Evolutionary conservation across 371 early-diverging fungal species (phyloP).

Genomic region (Mortierella sp.): DNA sequence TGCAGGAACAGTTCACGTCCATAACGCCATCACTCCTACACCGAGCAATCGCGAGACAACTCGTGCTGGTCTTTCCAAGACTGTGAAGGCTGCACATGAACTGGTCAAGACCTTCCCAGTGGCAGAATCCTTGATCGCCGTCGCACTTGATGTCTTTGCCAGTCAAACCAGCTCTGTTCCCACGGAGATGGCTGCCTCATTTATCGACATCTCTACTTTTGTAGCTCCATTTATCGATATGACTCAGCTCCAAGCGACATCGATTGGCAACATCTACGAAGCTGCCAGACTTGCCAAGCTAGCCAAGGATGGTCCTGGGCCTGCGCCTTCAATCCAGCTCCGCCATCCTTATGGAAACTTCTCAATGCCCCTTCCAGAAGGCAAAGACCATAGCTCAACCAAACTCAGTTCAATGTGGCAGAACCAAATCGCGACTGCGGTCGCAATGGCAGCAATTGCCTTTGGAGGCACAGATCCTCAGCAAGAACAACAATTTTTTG

Average conservation of each 20-base stretch:
- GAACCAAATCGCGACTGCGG: conserved; percentile 49
- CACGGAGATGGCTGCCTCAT: conserved; percentile 55
- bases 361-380: conserved; percentile 54
- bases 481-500: conserved; percentile 56
- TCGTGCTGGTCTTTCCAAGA: conserved; percentile 55
- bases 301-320: conserved; percentile 55
- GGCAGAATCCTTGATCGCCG: conserved; percentile 54
- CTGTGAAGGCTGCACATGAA: conserved; percentile 56
- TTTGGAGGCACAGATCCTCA: conserved; percentile 56
- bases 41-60: conserved; percentile 55
- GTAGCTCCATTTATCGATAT: conserved; percentile 54
- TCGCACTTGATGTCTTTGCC: conserved; percentile 55
- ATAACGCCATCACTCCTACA: conserved; percentile 52
- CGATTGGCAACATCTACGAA: conserved; percentile 54
- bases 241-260: conserved; percentile 49
- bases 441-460: conserved; percentile 56
- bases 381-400: conserved; percentile 40
- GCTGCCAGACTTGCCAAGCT: conserved; percentile 51
- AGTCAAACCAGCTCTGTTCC: conserved; percentile 53
- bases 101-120: conserved; percentile 57
- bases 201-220: conserved; percentile 55
- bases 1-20: conserved; percentile 54
- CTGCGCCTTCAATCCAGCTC: conserved; percentile 53
- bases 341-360: conserved; percentile 56
- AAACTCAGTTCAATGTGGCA: conserved; percentile 56